Base-by-base conservation (phyloP, 495 filamentous ascomycete genomes). In the Penicillium cosmopolitanum region DNA sequence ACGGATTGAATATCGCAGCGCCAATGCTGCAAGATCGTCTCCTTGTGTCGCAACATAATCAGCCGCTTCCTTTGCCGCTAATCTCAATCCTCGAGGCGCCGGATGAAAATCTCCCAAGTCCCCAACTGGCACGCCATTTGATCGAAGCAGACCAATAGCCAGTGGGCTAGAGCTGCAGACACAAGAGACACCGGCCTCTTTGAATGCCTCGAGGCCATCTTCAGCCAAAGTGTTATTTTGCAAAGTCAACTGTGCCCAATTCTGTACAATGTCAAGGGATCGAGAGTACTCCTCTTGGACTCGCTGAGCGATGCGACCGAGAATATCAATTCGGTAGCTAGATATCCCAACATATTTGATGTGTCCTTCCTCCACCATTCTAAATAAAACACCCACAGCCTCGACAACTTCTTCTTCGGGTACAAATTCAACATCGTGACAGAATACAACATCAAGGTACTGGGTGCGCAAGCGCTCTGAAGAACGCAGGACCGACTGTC, bases 261-360 rank as follows among this genome's bases (percentile, higher is more conserved):
- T 90, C 76, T 92, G 84, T 42, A 96, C 87, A 0, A 83, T 82
- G 66, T 96, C 92, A 50, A 96, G 70, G n/a, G 89, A 85, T 76
- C 94, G 89, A 13, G 85, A 87, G 1, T 89, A 93, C 73, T 89
- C 80, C 11, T 67, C 61, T 10, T 78, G 68, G 0, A 94, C 74
- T 63, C 83, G 76, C 66, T 88, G 82, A 2, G 91, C 84, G 5
- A 93, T 72, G 4, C 77, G 75, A 56, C 84, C 84, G 1, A 96
- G 83, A 11, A 85, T 72, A 10, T 81, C 73, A 4, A 91, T 82
- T 0, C 89, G 89, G 60, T 93, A 96, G 6, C 91, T 90, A 19
- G 88, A 92, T 60, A 96, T 93, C 19, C 92, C 92, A n/a, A 96
- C 79, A 68, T 94, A 92, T 34, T 84, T 82, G 1, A 96, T 70